Percentiles rank a stretch among this genome's conserved stretches.
Evolutionary conservation across 805 yeast genomes (phyloP).

Genomic region (Ogataea methylovora): DNA sequence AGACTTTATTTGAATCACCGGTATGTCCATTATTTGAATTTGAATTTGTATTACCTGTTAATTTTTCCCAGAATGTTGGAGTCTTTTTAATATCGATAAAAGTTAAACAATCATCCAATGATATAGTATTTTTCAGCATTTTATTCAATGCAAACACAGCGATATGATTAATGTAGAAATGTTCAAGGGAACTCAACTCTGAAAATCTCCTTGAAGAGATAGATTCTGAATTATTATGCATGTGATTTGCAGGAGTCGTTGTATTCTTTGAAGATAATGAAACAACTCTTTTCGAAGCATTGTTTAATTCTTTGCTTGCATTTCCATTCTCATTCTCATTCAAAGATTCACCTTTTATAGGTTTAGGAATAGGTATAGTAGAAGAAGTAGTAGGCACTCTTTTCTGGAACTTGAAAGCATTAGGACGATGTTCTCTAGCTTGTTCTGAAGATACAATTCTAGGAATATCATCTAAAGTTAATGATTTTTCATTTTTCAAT

Average conservation of each 20-base stretch:
- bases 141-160: conserved; percentile 45
- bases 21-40: background rate
- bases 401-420: conserved; percentile 80
- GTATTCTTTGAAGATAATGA: conserved; percentile 1
- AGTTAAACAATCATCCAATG: conserved; percentile 32
- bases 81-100: conserved; percentile 36
- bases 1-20: conserved; percentile 37
- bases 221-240: background rate
- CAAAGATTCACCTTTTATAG: conserved; percentile 12
- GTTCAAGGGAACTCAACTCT: conserved; percentile 52
- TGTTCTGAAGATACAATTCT: conserved; percentile 96
- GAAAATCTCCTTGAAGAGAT: conserved; percentile 42
- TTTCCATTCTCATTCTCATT: conserved; percentile 1
- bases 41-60: conserved; percentile 18
- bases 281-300: conserved; percentile 2
- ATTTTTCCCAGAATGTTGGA: conserved; percentile 47
- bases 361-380: conserved; percentile 28
- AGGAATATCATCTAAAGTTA: conserved; percentile 94
- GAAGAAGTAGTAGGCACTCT: conserved; percentile 24
- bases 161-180: conserved; percentile 49
- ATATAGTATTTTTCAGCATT: conserved; percentile 18
- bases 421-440: conserved; percentile 87
- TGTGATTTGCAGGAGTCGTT: background rate
- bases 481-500: conserved; percentile 71
- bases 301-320: background rate